Evolutionary conservation across 257 asterid genomes (phyloP).

Genomic region (Salvia miltiorrhiza): DNA sequence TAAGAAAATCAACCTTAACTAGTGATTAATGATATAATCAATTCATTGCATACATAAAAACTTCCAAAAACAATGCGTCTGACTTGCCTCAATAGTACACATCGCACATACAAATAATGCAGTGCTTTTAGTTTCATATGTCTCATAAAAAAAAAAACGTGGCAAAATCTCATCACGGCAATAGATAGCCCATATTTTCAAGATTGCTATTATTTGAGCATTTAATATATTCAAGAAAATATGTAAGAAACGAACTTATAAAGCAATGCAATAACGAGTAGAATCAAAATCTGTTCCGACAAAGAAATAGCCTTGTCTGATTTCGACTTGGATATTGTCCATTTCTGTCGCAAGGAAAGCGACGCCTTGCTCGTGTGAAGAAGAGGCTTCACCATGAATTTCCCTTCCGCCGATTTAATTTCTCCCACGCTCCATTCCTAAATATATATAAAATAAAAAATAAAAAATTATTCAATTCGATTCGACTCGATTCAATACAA

Average conservation of each 20-base stretch:
- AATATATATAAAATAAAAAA: too few relatives aligned
- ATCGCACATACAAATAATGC: too few relatives aligned
- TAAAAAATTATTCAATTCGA: background rate
- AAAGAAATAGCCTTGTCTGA: conserved; percentile 27
- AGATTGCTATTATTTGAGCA: too few relatives aligned
- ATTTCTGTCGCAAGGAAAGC: conserved; percentile 43
- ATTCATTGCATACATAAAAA: background rate
- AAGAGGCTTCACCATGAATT: conserved; percentile 27
- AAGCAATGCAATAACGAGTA: conserved; percentile 23
- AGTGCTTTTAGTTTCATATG: too few relatives aligned
- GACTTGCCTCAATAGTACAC: too few relatives aligned
- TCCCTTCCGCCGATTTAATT: conserved; percentile 29
- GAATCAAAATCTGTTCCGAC: conserved; percentile 39
- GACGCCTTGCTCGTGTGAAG: conserved; percentile 30
- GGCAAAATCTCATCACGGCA: background rate
- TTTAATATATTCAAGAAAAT: background rate
- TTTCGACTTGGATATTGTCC: conserved; percentile 24
- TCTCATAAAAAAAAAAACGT: too few relatives aligned
- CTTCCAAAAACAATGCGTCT: too few relatives aligned
- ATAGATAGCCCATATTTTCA: background rate
- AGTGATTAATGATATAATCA: background rate
- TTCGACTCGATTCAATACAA: background rate
- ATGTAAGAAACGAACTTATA: conserved; percentile 15
- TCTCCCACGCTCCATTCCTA: conserved; percentile 15
- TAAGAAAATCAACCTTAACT: background rate